phyloP scores from a whole-genome alignment of 179 eudicot genomes.

The Gypsophila paniculata region DNA sequence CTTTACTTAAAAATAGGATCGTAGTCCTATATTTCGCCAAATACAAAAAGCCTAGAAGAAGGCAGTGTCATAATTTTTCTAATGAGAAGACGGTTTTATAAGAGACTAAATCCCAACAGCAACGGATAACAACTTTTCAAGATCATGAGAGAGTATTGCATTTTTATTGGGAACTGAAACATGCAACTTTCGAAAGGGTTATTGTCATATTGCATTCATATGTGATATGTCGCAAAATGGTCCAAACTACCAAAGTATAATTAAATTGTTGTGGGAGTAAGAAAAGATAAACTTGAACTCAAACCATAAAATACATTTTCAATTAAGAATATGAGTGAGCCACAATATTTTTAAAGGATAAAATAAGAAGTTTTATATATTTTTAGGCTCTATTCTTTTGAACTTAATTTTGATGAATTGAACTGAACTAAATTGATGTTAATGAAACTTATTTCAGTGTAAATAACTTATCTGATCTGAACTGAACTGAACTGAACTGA shows the following conservation, averaged over 20 bases:
- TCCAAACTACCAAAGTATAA: not conserved
- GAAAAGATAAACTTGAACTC: not conserved
- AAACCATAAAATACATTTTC: not conserved
- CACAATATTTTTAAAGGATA: slow-evolving; percentile 18
- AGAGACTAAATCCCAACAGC: not conserved
- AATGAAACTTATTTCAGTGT: too few relatives aligned
- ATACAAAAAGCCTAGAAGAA: too few relatives aligned
- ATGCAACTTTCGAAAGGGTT: not conserved
- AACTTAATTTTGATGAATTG: too few relatives aligned
- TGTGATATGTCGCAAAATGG: not conserved
- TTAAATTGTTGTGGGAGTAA: not conserved
- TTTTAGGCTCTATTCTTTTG: too few relatives aligned
- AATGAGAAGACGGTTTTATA: too few relatives aligned
- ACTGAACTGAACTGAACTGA: too few relatives aligned
- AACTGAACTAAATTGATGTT: too few relatives aligned
- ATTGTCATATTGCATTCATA: not conserved
- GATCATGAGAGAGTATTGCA: not conserved
- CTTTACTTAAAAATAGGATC: too few relatives aligned
- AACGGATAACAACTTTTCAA: not conserved
- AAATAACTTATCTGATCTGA: too few relatives aligned
- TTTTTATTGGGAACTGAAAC: slow-evolving; percentile 5
- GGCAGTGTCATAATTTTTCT: too few relatives aligned
- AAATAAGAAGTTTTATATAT: not conserved
- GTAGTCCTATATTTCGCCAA: too few relatives aligned
- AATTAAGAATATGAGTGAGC: not conserved